Base-by-base conservation (phyloP, 345 rosid species). In the Murraya koenigii region DNA sequence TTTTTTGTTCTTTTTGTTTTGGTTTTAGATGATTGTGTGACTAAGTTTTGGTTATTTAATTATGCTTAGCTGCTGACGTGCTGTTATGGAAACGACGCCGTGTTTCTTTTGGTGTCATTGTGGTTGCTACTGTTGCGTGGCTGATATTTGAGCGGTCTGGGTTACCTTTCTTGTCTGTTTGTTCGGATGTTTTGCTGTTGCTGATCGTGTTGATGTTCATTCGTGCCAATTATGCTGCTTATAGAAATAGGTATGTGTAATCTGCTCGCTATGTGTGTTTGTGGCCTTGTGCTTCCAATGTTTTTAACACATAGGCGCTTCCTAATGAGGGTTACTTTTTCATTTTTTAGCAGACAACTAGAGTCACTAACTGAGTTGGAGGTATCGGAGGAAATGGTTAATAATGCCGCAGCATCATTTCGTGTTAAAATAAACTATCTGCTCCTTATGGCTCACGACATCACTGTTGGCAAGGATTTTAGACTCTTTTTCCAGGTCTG, bases 41-140 rank as follows among this genome's bases (percentile, higher is more conserved):
- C 38, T 49, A 54, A 55, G 68, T 73, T 11, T 13, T 44, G 49
- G 49, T 13, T 44, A 44, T 44, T 41, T 44, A 17, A 44, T 44
- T 44, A 44, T 44, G 60, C 30, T 55, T 69, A 95, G 98, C 87
- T 87, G 96, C 94, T 67, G 97, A 95, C 73, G 80, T 93, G 41
- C 88, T 91, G 35, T 78, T 91, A 84, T 96, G 99, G 98, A 92
- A 85, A 88, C 90, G 80, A 69, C 64, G 85, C 55, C 89, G 54
- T 76, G 86, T 80, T 62, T 91, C 98, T 39, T 77, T 91, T 20
- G 94, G 93, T n/a, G 85, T 86, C 74, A 85, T 89, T 81, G 60
- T 92, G 69, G 87, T 86, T 77, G 92, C 98, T n/a, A 93, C 97
- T n/a, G 85, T 87, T 78, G 95, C 91, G 17, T 96, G 97, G 97